Conservation (phyloP, 495 filamentous ascomycete genomes). For the Pseudotulostoma volvatum region DNA sequence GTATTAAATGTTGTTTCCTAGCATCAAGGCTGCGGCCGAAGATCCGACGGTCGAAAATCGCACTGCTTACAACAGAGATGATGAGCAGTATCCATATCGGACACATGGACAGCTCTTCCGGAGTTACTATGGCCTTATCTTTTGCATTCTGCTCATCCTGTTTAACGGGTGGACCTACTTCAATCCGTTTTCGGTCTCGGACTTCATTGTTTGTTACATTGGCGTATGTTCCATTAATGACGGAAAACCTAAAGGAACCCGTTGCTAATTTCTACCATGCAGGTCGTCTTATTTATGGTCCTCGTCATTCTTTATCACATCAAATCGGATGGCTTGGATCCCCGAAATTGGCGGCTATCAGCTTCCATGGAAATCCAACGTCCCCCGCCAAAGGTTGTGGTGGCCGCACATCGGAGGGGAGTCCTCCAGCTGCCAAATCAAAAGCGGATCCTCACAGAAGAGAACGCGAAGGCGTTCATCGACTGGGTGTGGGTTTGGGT, state of each 20-base stretch:
- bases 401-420: slow-evolving; percentile 2
- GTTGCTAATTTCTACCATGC: background rate
- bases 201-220: slow-evolving; percentile 32
- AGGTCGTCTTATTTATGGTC: slow-evolving; percentile 15
- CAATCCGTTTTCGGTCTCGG: slow-evolving; percentile 18
- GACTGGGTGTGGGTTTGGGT: slow-evolving; percentile 7
- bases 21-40: slow-evolving; percentile 1
- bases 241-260: background rate
- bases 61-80: slow-evolving; percentile 25
- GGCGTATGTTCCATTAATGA: slow-evolving; percentile 17
- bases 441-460: background rate
- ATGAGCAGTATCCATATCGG: slow-evolving; percentile 29
- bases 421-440: slow-evolving; percentile 1
- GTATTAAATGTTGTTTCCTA: too few relatives aligned
- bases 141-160: slow-evolving; percentile 23
- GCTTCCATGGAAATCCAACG: slow-evolving; percentile 4
- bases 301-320: slow-evolving; percentile 16
- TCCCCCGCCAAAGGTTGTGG: background rate
- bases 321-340: slow-evolving; percentile 14
- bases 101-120: slow-evolving; percentile 31
- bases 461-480: slow-evolving; percentile 2
- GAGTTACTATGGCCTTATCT: slow-evolving; percentile 26
- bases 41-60: slow-evolving; percentile 7
- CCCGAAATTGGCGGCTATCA: slow-evolving; percentile 7
- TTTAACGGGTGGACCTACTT: slow-evolving; percentile 31